These are phyloP conservation scores for Prunus salicina DNA, from an alignment of 306 rosid genomes.

Conservation along the genomic window DNA sequence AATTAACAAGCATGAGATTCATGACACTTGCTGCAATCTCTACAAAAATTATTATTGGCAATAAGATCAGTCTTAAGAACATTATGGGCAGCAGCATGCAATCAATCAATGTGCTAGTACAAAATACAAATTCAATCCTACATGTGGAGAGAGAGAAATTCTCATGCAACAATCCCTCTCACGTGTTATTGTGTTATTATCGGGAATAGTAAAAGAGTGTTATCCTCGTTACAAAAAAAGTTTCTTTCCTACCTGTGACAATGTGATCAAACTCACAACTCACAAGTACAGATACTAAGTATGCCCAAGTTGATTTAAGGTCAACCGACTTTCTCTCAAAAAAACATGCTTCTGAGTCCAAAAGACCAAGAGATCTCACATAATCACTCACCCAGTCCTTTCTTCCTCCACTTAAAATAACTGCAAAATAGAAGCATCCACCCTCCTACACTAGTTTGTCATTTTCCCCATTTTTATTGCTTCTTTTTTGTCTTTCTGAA, in stretches of 20 bases:
- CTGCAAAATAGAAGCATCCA: slow-evolving; percentile 43
- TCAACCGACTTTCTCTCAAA: slow-evolving; percentile 40
- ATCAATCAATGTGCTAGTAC: background rate
- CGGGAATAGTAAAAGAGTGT: too few relatives aligned
- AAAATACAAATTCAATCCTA: background rate
- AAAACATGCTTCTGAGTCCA: slow-evolving; percentile 41
- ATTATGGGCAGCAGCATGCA: background rate
- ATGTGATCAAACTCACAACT: slow-evolving; percentile 30
- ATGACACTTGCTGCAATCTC: background rate
- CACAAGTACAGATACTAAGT: slow-evolving; percentile 6
- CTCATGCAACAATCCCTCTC: too few relatives aligned
- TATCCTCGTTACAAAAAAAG: too few relatives aligned
- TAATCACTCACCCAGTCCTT: slow-evolving; percentile 8
- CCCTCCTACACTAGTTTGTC: slow-evolving; percentile 49
- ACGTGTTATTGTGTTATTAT: too few relatives aligned
- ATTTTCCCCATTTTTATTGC: slow-evolving; percentile 15
- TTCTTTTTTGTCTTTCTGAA: background rate
- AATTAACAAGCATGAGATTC: background rate
- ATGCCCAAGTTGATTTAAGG: slow-evolving; percentile 17
- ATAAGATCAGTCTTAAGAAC: background rate
- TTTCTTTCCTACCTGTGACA: background rate
- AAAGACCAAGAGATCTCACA: slow-evolving; percentile 14
- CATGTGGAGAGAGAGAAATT: background rate
- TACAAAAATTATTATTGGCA: background rate
- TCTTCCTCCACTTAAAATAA: background rate